Evolutionary conservation across 2,329 filamentous ascomycete genomes (phyloP), one percentile per base, ranked within the genome.

Genomic region (Cladophialophora exuberans): DNA sequence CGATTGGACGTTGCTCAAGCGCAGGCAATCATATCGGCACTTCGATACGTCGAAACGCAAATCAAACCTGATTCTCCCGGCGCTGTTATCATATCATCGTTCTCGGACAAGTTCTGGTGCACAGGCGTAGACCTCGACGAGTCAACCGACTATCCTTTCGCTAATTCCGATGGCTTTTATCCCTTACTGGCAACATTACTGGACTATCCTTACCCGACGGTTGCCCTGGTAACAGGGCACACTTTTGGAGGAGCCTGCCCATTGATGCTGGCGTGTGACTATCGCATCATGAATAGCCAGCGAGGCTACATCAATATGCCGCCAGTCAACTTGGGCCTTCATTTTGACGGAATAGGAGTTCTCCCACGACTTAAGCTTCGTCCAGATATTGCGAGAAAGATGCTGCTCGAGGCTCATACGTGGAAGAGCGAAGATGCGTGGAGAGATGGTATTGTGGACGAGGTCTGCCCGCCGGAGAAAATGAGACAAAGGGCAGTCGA

Each of bases 131-230:
- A 79, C 20, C 66, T 79, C 2, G 76, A 78, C 38, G 76, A 79
- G 59, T 61, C 65, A 7, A 73, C 76, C 39, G 73, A 70, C 11
- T 78, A 77, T 59, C 76, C 78, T 22, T 78, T 77, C 48, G 83
- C 76, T 68, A 83, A 86, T 30, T 74, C 75, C 13, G 82, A 79
- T 61, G 76, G 73, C 23, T 86, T 84, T 50, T 80, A 78, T 6
- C 83, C 83, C 66, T 68, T 79, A 2, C 67, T 79, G 9, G 73
- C 76, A 15, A 76, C 76, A 1, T 69, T 78, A 69, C 66, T 80
- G 62, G 76, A 79, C 65, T 79, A 77, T 49, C 74, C 75, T 0
- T 77, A 67, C 56, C 76, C 76, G 11, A 79, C 76, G n/a, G 71
- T 78, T 33, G 76, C 75, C 4, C 65, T 76, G 1, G 59, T 79